These are phyloP conservation scores for Aspergillus fischeri DNA, from an alignment of 2,329 filamentous ascomycete genomes.

Conservation along the genomic window DNA sequence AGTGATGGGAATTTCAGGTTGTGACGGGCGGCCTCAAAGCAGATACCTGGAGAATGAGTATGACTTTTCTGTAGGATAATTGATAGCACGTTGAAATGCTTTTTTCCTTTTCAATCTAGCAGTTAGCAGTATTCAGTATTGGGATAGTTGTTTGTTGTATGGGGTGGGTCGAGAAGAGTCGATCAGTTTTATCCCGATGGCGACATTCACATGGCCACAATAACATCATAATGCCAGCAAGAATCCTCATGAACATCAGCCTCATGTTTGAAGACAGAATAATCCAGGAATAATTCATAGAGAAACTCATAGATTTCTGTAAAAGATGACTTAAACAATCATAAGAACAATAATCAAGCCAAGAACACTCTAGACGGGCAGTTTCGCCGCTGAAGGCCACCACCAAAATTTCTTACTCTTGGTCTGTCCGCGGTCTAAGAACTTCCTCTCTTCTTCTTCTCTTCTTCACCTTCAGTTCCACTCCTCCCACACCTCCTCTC, in stretches of 20 bases:
- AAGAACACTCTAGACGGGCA: neutral
- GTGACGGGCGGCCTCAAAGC: neutral
- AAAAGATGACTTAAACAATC: neutral
- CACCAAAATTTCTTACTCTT: neutral
- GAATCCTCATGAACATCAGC: neutral
- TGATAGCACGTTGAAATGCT: neutral
- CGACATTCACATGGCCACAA: neutral
- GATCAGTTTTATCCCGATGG: neutral
- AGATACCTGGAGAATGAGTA: neutral
- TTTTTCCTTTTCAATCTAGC: neutral
- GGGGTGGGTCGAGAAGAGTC: neutral
- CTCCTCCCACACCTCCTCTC: slow-evolving; percentile 21
- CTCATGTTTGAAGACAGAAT: neutral
- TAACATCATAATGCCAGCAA: neutral
- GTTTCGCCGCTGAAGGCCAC: neutral
- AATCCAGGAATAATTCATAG: neutral
- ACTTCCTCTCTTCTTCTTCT: slow-evolving; percentile 16
- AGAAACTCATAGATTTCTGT: neutral
- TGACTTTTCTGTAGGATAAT: neutral
- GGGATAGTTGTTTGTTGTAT: neutral
- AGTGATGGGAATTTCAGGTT: neutral
- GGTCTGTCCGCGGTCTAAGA: neutral
- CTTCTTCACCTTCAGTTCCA: slow-evolving; percentile 18
- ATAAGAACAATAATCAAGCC: neutral
- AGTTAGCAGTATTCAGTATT: neutral